Percentiles rank a stretch among this genome's conserved stretches.
Conservation (phyloP, 768 basidiomycete genomes). For the Gautieria morchelliformis region DNA sequence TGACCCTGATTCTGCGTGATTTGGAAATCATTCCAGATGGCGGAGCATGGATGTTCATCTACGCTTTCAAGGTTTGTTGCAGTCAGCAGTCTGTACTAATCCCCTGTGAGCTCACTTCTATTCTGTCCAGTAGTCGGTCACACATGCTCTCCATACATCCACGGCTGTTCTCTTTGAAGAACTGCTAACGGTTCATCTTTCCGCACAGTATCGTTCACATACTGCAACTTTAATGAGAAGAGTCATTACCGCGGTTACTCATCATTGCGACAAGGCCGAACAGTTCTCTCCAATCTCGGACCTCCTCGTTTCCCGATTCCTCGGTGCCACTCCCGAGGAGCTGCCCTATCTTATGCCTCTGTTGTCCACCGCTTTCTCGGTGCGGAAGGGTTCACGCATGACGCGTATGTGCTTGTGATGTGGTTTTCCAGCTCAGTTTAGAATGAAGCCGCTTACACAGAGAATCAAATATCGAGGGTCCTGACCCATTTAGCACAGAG, state of each 20-base stretch:
- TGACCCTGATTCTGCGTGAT: conserved; percentile 43
- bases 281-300: conserved; percentile 53
- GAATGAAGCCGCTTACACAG: conserved; percentile 15
- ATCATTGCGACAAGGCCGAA: conserved; percentile 67
- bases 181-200: conserved; percentile 48
- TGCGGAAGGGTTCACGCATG: conserved; percentile 64
- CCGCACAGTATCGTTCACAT: conserved; percentile 25
- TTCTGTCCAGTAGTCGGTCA: conserved; percentile 49
- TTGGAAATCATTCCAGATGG: conserved; percentile 38
- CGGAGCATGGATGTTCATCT: conserved; percentile 65
- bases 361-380: conserved; percentile 44
- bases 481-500: conserved; percentile 5
- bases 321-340: background rate
- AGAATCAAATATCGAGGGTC: conserved; percentile 22
- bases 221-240: conserved; percentile 57
- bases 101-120: conserved; percentile 4
- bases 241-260: conserved; percentile 68
- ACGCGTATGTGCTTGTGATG: conserved; percentile 33
- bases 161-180: conserved; percentile 52
- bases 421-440: background rate
- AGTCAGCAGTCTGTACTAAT: background rate
- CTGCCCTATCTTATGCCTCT: conserved; percentile 30
- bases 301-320: conserved; percentile 35
- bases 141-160: conserved; percentile 72
- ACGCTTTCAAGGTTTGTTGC: conserved; percentile 61